Conservation (phyloP, 805 yeast species). For the Cyberlindnera veronae region DNA sequence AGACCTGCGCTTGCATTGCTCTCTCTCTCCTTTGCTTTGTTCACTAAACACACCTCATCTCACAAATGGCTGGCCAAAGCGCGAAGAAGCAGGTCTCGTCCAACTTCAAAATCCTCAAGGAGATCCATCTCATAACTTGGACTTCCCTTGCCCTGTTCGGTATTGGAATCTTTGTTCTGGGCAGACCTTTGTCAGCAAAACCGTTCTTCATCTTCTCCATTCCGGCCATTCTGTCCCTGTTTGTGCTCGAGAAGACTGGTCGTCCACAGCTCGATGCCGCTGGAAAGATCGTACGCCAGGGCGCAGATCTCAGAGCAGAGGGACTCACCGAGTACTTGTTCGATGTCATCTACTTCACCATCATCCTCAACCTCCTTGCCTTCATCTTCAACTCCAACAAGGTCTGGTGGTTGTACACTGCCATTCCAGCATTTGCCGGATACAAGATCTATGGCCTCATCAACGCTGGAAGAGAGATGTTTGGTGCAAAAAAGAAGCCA, state of each 20-base stretch:
- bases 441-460: conserved; percentile 41
- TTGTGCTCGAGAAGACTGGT: conserved; percentile 45
- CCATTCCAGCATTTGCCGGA: conserved; percentile 42
- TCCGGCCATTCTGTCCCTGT: conserved; percentile 37
- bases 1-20: no score
- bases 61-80: conserved; percentile 64
- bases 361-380: conserved; percentile 44
- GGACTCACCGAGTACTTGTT: conserved; percentile 54
- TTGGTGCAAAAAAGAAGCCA: conserved; percentile 20
- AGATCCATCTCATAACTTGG: conserved; percentile 34
- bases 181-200: conserved; percentile 35
- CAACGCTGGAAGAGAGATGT: conserved; percentile 25
- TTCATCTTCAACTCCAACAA: conserved; percentile 42
- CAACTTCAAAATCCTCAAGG: conserved; percentile 37
- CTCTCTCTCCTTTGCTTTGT: no score
- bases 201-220: conserved; percentile 28
- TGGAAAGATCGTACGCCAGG: conserved; percentile 39
- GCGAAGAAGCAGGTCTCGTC: conserved; percentile 48
- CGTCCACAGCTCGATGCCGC: conserved; percentile 41
- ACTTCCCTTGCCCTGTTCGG: conserved; percentile 27
- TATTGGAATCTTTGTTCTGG: conserved; percentile 28
- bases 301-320: conserved; percentile 45
- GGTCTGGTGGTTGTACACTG: conserved; percentile 41
- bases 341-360: conserved; percentile 51
- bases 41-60: no score